A percentile compares a stretch with the other conserved stretches of the same genome.
phyloP scores from a whole-genome alignment of 495 filamentous ascomycete genomes.

The Aspergillus funiculosus region DNA sequence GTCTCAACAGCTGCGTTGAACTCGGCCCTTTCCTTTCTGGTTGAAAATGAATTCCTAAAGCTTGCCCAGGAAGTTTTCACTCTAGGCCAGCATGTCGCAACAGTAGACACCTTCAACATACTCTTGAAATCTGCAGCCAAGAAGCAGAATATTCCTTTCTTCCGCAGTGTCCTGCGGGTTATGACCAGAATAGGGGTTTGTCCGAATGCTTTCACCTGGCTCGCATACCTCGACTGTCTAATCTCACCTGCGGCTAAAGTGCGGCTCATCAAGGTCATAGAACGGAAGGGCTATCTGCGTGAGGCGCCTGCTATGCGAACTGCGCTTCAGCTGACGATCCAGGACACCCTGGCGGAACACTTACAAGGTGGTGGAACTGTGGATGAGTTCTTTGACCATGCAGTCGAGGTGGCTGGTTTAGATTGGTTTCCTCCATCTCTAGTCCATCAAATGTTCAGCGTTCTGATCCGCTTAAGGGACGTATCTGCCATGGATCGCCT shows the following conservation, averaged over 20 bases:
- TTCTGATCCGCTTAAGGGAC: slow-evolving; percentile 21
- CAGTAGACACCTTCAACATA: slow-evolving; percentile 42
- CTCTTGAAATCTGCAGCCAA: slow-evolving; percentile 33
- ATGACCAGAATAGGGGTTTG: slow-evolving; percentile 34
- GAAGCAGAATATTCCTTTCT: slow-evolving; percentile 31
- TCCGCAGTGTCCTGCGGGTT: slow-evolving; percentile 24
- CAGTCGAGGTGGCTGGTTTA: slow-evolving; percentile 24
- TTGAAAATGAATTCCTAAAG: slow-evolving; percentile 24
- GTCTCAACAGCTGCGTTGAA: slow-evolving; percentile 41
- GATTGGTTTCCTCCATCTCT: slow-evolving; percentile 33
- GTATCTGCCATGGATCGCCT: slow-evolving; percentile 22
- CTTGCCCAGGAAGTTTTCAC: slow-evolving; percentile 28
- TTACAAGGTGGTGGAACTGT: slow-evolving; percentile 30
- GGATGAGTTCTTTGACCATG: slow-evolving; percentile 31
- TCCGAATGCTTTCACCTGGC: slow-evolving; percentile 43
- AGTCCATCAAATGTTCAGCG: slow-evolving; percentile 35
- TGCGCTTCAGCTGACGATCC: slow-evolving; percentile 28
- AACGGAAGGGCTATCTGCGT: slow-evolving; percentile 28
- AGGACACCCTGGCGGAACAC: slow-evolving; percentile 31
- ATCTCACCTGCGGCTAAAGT: slow-evolving; percentile 28
- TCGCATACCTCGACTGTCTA: slow-evolving; percentile 33
- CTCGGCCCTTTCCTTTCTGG: slow-evolving; percentile 34
- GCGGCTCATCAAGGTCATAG: slow-evolving; percentile 31
- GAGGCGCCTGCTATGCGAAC: slow-evolving; percentile 18
- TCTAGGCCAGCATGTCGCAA: slow-evolving; percentile 31